Base-by-base conservation (phyloP, 73 alveolate species). In the Paramecium biaurelia region DNA sequence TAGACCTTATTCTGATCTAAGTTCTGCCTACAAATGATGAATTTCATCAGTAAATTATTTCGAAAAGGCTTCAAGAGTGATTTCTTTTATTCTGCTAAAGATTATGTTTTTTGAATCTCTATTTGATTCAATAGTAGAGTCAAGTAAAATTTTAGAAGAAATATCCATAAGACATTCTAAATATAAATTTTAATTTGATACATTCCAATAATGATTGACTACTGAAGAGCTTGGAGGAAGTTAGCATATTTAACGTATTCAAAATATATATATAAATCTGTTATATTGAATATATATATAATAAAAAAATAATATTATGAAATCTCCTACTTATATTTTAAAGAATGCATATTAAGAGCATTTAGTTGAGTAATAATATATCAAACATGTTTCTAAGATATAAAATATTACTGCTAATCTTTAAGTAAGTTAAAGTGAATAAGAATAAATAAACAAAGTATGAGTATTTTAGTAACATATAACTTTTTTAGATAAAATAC, bases 241-340 rank as follows among this genome's bases (percentile, higher is more conserved):
- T 63, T 26, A 63, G 24, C 47, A 63, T 63, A 9, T 32, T 53
- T 63, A 26, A 63, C 43, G 24, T 30, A 63, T 63, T 11, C 47
- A 32, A 30, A 12, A 63, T 63, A 63, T 26, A 63, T 26, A 63
- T 53, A 53, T 53, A 53, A 53, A 47, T 47, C 58, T 47, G 58
- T 47, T 47, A 47, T 47, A 47, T 14, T 47, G 26, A 47, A 12
- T 47, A 47, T 47, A 47, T 47, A 12, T 12, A 47, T 53, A 12
- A 53, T 53, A 32, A 53, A 18, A n/a, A 53, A 53, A 53, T 53
- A 53, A 53, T 15, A 72, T 35, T 43, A 79, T 79, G 90, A 79
- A 79, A 79, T 32, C 90, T 21, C 90, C 90, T n/a, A 79, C 90
- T n/a, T 79, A 79, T 45, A 79, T 79, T 11, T 63, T 79, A 21